phyloP scores from a whole-genome alignment of 495 filamentous ascomycete genomes.

The Bathelium albidoporum region DNA sequence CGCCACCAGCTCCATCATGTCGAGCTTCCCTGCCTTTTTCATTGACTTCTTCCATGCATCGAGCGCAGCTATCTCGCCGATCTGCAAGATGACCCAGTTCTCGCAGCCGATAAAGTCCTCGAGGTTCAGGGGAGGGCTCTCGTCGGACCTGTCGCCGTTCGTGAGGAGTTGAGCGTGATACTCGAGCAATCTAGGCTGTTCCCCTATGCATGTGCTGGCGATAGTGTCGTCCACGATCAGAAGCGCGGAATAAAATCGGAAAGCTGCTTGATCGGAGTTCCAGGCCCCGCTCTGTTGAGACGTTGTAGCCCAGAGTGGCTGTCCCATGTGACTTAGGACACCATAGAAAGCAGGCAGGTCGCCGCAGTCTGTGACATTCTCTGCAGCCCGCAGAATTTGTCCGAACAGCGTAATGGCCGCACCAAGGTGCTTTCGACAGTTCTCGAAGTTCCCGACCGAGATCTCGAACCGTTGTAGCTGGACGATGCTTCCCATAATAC shows the following conservation, averaged over 20 bases:
- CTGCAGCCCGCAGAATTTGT: constrained; percentile 29
- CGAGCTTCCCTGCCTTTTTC: constrained; percentile 33
- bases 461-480: constrained; percentile 45
- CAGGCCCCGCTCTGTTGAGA: constrained; percentile 23
- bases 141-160: constrained; percentile 11
- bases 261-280: constrained; percentile 41
- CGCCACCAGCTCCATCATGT: constrained; percentile 36
- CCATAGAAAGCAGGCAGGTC: neutral
- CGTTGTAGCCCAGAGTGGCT: constrained; percentile 20
- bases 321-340: constrained; percentile 28
- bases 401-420: constrained; percentile 40
- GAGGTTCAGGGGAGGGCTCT: constrained; percentile 29
- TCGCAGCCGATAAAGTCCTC: constrained; percentile 35
- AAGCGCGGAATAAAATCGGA: constrained; percentile 42
- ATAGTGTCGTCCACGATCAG: constrained; percentile 42
- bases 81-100: constrained; percentile 38
- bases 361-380: constrained; percentile 9
- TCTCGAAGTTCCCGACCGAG: constrained; percentile 32
- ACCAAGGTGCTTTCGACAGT: constrained; percentile 41
- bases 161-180: constrained; percentile 33
- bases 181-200: constrained; percentile 33
- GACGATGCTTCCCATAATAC: constrained; percentile 44
- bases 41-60: constrained; percentile 42
- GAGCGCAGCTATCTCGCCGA: constrained; percentile 40
- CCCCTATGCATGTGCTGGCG: constrained; percentile 35